Evolutionary conservation across 2,329 filamentous ascomycete genomes (phyloP).

Genomic region (Aspergillus uvarum): DNA sequence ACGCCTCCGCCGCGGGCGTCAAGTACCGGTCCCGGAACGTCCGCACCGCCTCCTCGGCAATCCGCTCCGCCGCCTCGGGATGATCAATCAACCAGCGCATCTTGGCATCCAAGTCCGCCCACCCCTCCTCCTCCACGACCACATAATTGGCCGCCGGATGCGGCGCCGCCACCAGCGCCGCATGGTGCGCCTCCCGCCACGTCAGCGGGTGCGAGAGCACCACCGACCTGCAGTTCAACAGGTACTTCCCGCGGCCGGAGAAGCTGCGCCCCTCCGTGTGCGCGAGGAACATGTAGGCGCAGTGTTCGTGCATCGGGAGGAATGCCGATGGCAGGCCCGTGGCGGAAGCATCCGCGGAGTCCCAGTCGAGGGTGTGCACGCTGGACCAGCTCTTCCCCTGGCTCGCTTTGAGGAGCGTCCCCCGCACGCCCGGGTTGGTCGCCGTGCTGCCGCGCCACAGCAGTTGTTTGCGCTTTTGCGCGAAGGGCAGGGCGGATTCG

Average conservation of each 20-base stretch:
- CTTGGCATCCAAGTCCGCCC: conserved; percentile 54
- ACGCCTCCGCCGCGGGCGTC: conserved; percentile 55
- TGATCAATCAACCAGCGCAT: conserved; percentile 47
- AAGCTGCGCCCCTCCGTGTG: conserved; percentile 57
- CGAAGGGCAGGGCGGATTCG: conserved; percentile 32
- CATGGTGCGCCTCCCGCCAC: conserved; percentile 52
- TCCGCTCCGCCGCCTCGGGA: conserved; percentile 46
- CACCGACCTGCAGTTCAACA: conserved; percentile 53
- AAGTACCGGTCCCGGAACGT: conserved; percentile 55
- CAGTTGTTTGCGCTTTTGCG: conserved; percentile 47
- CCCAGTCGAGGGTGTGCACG: conserved; percentile 45
- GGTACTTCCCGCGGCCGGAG: conserved; percentile 55
- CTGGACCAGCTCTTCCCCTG: conserved; percentile 49
- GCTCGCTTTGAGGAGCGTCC: conserved; percentile 40
- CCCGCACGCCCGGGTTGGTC: conserved; percentile 40
- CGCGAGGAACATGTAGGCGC: conserved; percentile 54
- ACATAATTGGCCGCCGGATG: conserved; percentile 53
- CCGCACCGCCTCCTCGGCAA: conserved; percentile 51
- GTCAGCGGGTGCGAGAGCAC: conserved; percentile 50
- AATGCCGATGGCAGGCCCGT: too few relatives aligned
- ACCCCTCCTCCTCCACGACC: conserved; percentile 51
- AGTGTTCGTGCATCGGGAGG: conserved; percentile 54
- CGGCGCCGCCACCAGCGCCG: conserved; percentile 45
- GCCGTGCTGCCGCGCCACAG: conserved; percentile 50
- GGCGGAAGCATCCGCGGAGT: too few relatives aligned